These are phyloP conservation scores for Colletotrichum coccodes DNA, from an alignment of 2,329 filamentous ascomycete species.

Conservation along the genomic window DNA sequence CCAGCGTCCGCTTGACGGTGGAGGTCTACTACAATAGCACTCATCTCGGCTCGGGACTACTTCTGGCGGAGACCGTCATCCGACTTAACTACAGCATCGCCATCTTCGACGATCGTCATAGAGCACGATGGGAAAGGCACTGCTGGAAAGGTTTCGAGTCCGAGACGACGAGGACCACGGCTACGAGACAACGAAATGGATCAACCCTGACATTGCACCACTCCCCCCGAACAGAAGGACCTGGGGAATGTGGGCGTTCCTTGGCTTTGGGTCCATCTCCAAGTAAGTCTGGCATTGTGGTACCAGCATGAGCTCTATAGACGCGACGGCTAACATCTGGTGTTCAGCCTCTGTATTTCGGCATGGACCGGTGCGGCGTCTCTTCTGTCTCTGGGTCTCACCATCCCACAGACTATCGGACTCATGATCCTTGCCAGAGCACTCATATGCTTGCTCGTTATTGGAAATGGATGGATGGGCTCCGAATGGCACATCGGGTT, in stretches of 20 bases:
- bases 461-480: conserved; percentile 39
- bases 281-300: conserved; percentile 14
- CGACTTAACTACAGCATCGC: no score
- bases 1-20: no score
- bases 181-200: conserved; percentile 57
- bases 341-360: conserved; percentile 31
- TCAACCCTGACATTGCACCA: conserved; percentile 55
- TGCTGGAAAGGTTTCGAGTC: conserved; percentile 27
- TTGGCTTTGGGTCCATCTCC: conserved; percentile 35
- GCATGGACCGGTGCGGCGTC: conserved; percentile 34
- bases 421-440: conserved; percentile 34
- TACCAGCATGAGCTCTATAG: neutral
- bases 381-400: conserved; percentile 32
- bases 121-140: conserved; percentile 8
- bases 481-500: conserved; percentile 45
- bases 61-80: no score
- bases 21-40: neutral
- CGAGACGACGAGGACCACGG: conserved; percentile 30
- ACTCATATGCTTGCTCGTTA: conserved; percentile 32
- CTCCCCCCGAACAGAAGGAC: conserved; percentile 55
- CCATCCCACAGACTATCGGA: conserved; percentile 34
- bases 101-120: neutral
- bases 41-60: neutral
- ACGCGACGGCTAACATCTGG: neutral
- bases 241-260: conserved; percentile 46